These are phyloP conservation scores for Backusella westeae DNA, from an alignment of 192 early-diverging fungal genomes.

Conservation along the genomic window DNA sequence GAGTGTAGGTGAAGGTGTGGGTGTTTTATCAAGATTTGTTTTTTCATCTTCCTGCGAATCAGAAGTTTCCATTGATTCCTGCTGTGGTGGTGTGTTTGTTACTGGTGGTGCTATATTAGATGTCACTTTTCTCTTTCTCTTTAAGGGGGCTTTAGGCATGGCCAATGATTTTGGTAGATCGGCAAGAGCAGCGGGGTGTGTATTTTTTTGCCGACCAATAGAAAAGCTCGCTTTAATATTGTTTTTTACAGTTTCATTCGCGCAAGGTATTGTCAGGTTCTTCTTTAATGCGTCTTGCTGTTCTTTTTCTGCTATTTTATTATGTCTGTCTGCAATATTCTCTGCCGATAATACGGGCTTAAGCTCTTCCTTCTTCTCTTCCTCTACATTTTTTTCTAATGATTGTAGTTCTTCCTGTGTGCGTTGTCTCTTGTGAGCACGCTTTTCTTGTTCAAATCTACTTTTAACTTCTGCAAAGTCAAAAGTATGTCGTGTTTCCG, in stretches of 20 bases:
- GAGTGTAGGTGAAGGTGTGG: background rate
- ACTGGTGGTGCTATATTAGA: background rate
- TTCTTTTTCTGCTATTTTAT: background rate
- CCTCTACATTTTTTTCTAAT: background rate
- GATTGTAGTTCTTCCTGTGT: background rate
- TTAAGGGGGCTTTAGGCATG: background rate
- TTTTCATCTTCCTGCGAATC: no score
- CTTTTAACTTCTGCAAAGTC: background rate
- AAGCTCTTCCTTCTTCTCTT: background rate
- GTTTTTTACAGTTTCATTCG: background rate
- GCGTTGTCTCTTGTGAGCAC: background rate
- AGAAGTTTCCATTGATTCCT: background rate
- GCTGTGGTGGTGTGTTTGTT: background rate
- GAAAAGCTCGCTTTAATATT: conserved; percentile 23
- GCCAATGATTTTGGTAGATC: background rate
- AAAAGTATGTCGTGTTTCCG: background rate
- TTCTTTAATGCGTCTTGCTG: background rate
- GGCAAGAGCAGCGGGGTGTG: background rate
- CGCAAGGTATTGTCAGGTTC: no score
- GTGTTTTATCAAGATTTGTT: background rate
- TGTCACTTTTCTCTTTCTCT: conserved; percentile 9
- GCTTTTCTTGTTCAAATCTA: background rate
- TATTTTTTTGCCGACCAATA: background rate
- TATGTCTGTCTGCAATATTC: background rate
- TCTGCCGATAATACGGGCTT: background rate